Conservation (phyloP, 371 early-diverging fungal species). For the Dichotomocladium elegans region DNA sequence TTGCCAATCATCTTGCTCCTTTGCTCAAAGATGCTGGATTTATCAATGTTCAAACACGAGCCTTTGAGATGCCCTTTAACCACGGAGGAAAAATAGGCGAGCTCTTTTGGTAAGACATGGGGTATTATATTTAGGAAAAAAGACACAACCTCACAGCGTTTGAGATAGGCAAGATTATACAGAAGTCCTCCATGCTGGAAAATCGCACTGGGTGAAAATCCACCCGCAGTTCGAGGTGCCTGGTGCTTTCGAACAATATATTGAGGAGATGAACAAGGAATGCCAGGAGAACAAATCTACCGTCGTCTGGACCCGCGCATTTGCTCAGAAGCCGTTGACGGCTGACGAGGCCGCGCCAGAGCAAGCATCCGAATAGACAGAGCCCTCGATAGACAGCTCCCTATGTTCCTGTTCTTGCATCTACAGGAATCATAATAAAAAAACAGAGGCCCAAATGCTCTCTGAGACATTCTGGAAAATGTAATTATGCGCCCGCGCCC, state of each 20-base stretch:
- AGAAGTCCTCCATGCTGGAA: not conserved
- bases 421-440: no score
- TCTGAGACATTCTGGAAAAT: no score
- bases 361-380: no score
- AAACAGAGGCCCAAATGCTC: no score
- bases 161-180: not conserved
- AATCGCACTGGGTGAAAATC: not conserved
- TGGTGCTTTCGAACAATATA: not conserved
- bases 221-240: not conserved
- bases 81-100: not conserved
- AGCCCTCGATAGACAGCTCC: no score
- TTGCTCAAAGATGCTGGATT: constrained; percentile 1
- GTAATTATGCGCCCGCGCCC: no score
- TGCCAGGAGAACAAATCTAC: not conserved
- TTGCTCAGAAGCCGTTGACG: not conserved
- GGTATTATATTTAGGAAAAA: not conserved
- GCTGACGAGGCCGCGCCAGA: no score
- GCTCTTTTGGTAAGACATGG: not conserved
- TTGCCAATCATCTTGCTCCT: not conserved
- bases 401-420: no score
- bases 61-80: not conserved
- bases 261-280: not conserved
- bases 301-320: not conserved
- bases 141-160: no score
- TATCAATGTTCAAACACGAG: not conserved